These are phyloP conservation scores for Starmerella riodocensis DNA, from an alignment of 805 yeast species.

Conservation along the genomic window DNA sequence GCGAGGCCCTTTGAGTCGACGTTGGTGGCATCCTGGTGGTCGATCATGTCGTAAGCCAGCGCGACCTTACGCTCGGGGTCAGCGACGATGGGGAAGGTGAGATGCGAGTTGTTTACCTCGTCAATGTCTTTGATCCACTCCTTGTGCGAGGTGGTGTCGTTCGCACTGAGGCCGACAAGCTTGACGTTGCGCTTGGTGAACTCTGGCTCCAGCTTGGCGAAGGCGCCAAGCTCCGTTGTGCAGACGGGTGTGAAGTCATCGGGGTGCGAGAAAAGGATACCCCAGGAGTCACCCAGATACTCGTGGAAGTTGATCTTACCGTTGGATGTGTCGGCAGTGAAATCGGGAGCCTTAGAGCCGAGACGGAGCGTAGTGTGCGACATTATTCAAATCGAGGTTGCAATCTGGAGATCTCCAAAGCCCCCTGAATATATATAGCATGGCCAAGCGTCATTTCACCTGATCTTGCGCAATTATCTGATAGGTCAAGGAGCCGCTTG, in stretches of 20 bases:
- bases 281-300: slow-evolving; percentile 76
- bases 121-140: slow-evolving; percentile 90
- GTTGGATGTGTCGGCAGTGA: slow-evolving; percentile 66
- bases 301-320: slow-evolving; percentile 83
- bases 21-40: slow-evolving; percentile 71
- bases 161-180: slow-evolving; percentile 83
- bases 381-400: slow-evolving; percentile 4
- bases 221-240: slow-evolving; percentile 92
- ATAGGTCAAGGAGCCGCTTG: too few species aligned
- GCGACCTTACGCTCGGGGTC: slow-evolving; percentile 79
- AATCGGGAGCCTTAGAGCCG: slow-evolving; percentile 82
- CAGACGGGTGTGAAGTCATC: slow-evolving; percentile 96
- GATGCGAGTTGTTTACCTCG: slow-evolving; percentile 64
- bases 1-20: slow-evolving; percentile 61
- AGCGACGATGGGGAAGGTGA: slow-evolving; percentile 82
- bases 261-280: slow-evolving; percentile 83
- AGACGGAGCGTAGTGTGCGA: slow-evolving; percentile 39
- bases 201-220: slow-evolving; percentile 82
- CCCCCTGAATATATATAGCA: too few species aligned
- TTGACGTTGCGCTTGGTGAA: slow-evolving; percentile 77
- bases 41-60: slow-evolving; percentile 72
- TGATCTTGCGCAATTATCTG: slow-evolving; percentile 3
- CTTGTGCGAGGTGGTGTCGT: slow-evolving; percentile 67
- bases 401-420: too few species aligned
- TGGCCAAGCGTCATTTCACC: neutral